Conservation (phyloP, 2,329 filamentous ascomycete species). For the Hypocreales sp. region DNA sequence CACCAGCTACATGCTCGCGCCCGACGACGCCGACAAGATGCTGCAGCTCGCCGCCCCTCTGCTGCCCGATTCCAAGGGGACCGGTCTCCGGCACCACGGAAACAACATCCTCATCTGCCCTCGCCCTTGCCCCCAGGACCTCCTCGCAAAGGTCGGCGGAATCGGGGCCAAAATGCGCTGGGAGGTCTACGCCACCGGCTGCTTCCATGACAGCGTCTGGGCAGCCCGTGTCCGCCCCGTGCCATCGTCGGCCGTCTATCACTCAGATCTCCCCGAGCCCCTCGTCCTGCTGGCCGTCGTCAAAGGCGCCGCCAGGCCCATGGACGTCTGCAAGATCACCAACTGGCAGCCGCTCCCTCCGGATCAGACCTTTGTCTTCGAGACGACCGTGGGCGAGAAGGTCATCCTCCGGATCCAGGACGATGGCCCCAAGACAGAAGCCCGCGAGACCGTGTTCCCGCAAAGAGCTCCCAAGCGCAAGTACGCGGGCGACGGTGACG, state of each 20-base stretch:
- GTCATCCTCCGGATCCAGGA: slow-evolving; percentile 66
- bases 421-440: slow-evolving; percentile 45
- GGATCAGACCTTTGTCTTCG: slow-evolving; percentile 60
- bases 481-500: slow-evolving; percentile 33
- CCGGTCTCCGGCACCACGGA: slow-evolving; percentile 65
- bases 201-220: slow-evolving; percentile 72
- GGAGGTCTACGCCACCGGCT: slow-evolving; percentile 64
- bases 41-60: slow-evolving; percentile 56
- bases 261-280: slow-evolving; percentile 67
- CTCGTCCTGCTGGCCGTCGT: slow-evolving; percentile 71
- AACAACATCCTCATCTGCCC: slow-evolving; percentile 87
- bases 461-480: slow-evolving; percentile 46
- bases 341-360: slow-evolving; percentile 66
- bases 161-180: slow-evolving; percentile 72
- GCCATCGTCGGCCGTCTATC: slow-evolving; percentile 47
- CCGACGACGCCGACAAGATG: slow-evolving; percentile 54
- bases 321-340: slow-evolving; percentile 67
- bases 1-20: slow-evolving; percentile 74
- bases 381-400: slow-evolving; percentile 77
- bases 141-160: slow-evolving; percentile 74
- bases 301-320: slow-evolving; percentile 57
- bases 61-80: slow-evolving; percentile 43
- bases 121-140: slow-evolving; percentile 52
- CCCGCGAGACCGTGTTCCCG: slow-evolving; percentile 46
- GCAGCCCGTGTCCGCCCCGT: slow-evolving; percentile 67